These are phyloP conservation scores for Fusarium camptoceras DNA, from an alignment of 2,329 filamentous ascomycete species.

Conservation along the genomic window DNA sequence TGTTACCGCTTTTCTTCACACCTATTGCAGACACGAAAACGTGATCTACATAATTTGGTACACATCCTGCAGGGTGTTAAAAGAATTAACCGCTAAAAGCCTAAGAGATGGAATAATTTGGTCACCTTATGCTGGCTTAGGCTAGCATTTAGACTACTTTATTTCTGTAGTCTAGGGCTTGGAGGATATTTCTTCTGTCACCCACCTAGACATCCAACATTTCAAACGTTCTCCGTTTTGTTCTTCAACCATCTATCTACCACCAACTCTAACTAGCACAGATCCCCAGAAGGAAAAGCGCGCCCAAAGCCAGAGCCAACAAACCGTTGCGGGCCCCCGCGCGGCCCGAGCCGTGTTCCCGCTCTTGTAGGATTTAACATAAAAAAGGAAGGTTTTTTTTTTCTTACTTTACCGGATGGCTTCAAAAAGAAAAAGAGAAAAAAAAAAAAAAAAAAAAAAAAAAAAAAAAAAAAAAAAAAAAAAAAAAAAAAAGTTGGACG, in stretches of 20 bases:
- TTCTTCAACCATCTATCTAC: background rate
- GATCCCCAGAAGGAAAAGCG: background rate
- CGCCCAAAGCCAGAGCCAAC: background rate
- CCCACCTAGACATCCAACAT: too few relatives aligned
- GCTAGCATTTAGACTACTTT: too few relatives aligned
- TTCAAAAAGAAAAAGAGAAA: background rate
- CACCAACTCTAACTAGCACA: background rate
- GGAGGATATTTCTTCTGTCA: too few relatives aligned
- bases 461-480: too few relatives aligned
- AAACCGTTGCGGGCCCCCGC: constrained; percentile 51
- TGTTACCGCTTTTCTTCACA: background rate
- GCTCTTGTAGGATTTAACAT: constrained; percentile 46
- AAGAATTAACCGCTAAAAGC: too few relatives aligned
- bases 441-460: too few relatives aligned
- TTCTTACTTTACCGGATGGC: background rate
- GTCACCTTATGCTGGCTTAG: too few relatives aligned
- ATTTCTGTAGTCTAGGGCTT: too few relatives aligned
- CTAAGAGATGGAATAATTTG: too few relatives aligned
- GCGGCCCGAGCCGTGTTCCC: constrained; percentile 56
- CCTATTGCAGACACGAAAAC: background rate
- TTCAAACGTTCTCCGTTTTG: background rate
- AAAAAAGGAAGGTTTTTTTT: background rate
- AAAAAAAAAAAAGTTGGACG: background rate
- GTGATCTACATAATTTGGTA: background rate
- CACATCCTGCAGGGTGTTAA: too few relatives aligned